Evolutionary conservation across 495 filamentous ascomycete genomes (phyloP).

Genomic region (Penicillium coprophilum): DNA sequence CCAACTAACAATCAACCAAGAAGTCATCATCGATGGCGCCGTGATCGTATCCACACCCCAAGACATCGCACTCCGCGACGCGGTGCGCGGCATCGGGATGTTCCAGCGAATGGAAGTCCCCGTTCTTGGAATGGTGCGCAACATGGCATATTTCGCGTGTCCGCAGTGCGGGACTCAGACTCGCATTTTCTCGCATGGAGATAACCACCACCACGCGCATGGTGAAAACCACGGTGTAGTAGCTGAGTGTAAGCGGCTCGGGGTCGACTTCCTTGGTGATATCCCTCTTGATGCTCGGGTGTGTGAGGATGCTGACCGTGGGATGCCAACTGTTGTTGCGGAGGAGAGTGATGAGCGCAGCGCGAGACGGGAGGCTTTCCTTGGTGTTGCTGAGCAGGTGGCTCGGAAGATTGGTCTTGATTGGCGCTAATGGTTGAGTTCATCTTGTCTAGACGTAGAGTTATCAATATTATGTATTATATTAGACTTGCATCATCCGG

Average conservation of each 20-base stretch:
- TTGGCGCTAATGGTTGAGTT: slow-evolving; percentile 28
- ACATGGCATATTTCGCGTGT: slow-evolving; percentile 88
- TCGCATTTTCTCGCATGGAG: slow-evolving; percentile 67
- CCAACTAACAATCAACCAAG: slow-evolving; percentile 90
- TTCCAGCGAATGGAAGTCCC: slow-evolving; percentile 77
- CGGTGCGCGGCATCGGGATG: slow-evolving; percentile 86
- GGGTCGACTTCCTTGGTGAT: slow-evolving; percentile 78
- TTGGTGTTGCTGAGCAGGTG: slow-evolving; percentile 64
- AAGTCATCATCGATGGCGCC: slow-evolving; percentile 79
- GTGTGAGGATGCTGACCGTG: slow-evolving; percentile 84
- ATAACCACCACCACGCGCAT: slow-evolving; percentile 34
- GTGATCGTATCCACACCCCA: slow-evolving; percentile 95
- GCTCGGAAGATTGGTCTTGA: slow-evolving; percentile 49
- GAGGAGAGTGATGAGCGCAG: slow-evolving; percentile 78
- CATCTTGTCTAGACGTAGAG: background rate
- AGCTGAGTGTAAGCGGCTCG: slow-evolving; percentile 60
- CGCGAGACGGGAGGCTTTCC: slow-evolving; percentile 67
- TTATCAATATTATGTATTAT: slow-evolving; percentile 8
- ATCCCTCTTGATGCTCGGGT: slow-evolving; percentile 85
- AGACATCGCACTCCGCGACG: slow-evolving; percentile 84
- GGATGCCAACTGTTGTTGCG: slow-evolving; percentile 86
- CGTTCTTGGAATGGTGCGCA: slow-evolving; percentile 90
- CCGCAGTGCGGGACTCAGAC: slow-evolving; percentile 72
- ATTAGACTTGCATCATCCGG: background rate
- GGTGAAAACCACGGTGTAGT: slow-evolving; percentile 51